A percentile compares a stretch with the other conserved stretches of the same genome.
Conservation (phyloP, 2,329 filamentous ascomycete species). For the Colletotrichum sidae region DNA sequence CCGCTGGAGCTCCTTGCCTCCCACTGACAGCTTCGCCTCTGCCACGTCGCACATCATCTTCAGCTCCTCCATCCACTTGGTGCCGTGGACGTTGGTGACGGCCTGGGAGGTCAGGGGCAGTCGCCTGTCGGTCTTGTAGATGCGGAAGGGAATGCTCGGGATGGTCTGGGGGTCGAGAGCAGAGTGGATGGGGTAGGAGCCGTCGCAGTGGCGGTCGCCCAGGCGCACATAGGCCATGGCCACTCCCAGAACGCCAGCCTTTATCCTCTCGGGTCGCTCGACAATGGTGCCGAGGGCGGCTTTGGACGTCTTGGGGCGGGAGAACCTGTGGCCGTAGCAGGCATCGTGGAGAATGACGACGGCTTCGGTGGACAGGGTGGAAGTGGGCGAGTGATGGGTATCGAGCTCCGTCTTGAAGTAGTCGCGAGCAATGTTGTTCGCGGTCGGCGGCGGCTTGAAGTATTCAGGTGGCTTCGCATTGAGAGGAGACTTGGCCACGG, state of each 20-base stretch:
- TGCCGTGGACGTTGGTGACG: slow-evolving; percentile 92
- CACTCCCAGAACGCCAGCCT: slow-evolving; percentile 84
- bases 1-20: slow-evolving; percentile 81
- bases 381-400: slow-evolving; percentile 64
- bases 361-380: slow-evolving; percentile 66
- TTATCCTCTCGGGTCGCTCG: slow-evolving; percentile 91
- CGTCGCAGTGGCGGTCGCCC: slow-evolving; percentile 81
- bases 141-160: slow-evolving; percentile 80
- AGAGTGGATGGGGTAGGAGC: slow-evolving; percentile 75
- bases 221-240: slow-evolving; percentile 91
- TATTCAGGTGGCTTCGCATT: slow-evolving; percentile 48
- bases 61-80: slow-evolving; percentile 93
- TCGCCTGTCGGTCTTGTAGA: slow-evolving; percentile 81
- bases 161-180: slow-evolving; percentile 65
- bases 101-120: slow-evolving; percentile 78
- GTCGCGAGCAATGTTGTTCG: slow-evolving; percentile 70
- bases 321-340: slow-evolving; percentile 94
- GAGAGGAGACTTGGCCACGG: slow-evolving; percentile 53
- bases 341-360: slow-evolving; percentile 91
- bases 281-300: slow-evolving; percentile 83
- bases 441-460: slow-evolving; percentile 57
- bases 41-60: slow-evolving; percentile 86
- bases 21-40: slow-evolving; percentile 79
- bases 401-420: slow-evolving; percentile 79
- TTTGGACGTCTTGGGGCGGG: slow-evolving; percentile 82